Evolutionary conservation across 495 filamentous ascomycete genomes (phyloP), one percentile per base, ranked within the genome.

Genomic region (Coniosporium apollinis): DNA sequence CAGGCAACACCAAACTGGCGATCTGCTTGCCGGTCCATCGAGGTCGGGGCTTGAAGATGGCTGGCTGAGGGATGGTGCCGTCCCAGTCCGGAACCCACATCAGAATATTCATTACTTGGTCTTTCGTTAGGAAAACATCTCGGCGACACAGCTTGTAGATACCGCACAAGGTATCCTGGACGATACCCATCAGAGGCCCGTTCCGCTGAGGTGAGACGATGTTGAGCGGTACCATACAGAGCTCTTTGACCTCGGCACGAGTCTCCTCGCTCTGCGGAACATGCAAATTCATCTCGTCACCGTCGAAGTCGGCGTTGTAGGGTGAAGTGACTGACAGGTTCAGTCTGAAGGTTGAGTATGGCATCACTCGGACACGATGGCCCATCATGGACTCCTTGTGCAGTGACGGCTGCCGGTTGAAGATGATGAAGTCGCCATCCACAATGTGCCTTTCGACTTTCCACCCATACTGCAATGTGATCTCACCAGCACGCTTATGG

Each of bases 341-440:
- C 16, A 99, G 67, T 21, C 89, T 72, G 65, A 99, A 99, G 1
- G 89, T 99, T 2, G 89, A 99, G 56, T 87, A 99, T 1, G 89
- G 89, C 89, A 99, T 94, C 28, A 99, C 89, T 21, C 76, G 75
- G 25, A 99, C 87, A 34, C 85, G 73, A 61, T 99, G 89, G 58
- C 82, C 89, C 89, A 99, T 99, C 89, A 99, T 99, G 41, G 89
- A 96, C 51, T 99, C 89, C 56, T 99, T 99, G 65, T 99, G 89
- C 42, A 99, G 68, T 5, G 89, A 99, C 1, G 89, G 89, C 51
- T 99, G 89, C 57, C 89, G 89, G 54, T 99, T 99, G 67, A 99
- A 99, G 50, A 99, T 81, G 61, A 99, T 96, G 38, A 77, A 91
- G 58, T 99, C 89, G 25, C 86, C 89, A 49, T 94, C 81, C 41